A percentile compares a stretch with the other conserved stretches of the same genome.
Evolutionary conservation across 2,329 filamentous ascomycete genomes (phyloP).

Genomic region (Calycina herbarum): DNA sequence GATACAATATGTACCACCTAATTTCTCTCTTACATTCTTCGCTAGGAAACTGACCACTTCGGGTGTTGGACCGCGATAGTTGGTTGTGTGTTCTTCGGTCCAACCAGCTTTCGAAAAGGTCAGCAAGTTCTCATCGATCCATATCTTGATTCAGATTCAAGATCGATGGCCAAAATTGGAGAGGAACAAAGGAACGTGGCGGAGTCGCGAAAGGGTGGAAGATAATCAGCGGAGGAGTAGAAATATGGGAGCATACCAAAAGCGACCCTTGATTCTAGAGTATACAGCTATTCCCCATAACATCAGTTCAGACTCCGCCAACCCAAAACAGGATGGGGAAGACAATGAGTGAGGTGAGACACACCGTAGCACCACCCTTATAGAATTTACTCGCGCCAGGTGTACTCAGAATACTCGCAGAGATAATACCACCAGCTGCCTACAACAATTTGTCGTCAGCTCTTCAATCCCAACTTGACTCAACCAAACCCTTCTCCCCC

Average conservation of each 20-base stretch:
- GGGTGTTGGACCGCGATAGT: constrained; percentile 60
- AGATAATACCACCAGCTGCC: constrained; percentile 64
- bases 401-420: constrained; percentile 55
- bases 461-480: too few relatives aligned
- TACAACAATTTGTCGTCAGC: constrained; percentile 26
- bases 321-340: neutral
- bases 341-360: neutral
- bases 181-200: neutral
- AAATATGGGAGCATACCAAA: constrained; percentile 29
- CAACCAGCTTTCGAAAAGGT: constrained; percentile 49
- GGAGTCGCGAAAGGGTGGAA: neutral
- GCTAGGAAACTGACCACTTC: constrained; percentile 58
- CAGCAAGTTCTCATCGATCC: neutral
- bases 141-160: neutral
- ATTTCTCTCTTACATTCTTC: constrained; percentile 52
- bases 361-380: constrained; percentile 59
- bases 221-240: neutral
- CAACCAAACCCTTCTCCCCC: too few relatives aligned
- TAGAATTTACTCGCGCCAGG: constrained; percentile 60
- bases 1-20: constrained; percentile 57
- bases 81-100: constrained; percentile 52
- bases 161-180: neutral
- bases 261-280: constrained; percentile 34
- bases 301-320: neutral
- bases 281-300: constrained; percentile 31